phyloP scores from a whole-genome alignment of 495 filamentous ascomycete genomes.

The Penicillium malachiteum region DNA sequence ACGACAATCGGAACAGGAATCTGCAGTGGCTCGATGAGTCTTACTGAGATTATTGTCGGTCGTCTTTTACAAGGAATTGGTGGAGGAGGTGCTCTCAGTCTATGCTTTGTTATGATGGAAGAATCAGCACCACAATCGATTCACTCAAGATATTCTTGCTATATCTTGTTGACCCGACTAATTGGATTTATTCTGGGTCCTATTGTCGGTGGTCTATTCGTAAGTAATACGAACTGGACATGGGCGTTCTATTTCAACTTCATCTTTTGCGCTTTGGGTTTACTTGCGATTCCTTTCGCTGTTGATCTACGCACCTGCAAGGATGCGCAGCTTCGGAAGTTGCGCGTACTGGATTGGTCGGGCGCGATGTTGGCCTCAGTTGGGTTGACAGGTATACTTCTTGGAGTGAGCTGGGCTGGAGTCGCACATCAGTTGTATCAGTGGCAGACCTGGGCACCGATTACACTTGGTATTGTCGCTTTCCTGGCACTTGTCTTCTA shows the following conservation, averaged over 20 bases:
- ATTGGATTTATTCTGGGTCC: conserved; percentile 39
- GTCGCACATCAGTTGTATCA: conserved; percentile 30
- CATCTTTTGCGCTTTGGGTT: conserved; percentile 35
- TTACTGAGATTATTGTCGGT: conserved; percentile 61
- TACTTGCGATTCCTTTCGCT: conserved; percentile 38
- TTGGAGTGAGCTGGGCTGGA: conserved; percentile 41
- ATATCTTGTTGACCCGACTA: conserved; percentile 33
- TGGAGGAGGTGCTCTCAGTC: conserved; percentile 62
- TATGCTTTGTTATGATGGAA: conserved; percentile 66
- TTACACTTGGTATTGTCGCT: conserved; percentile 49
- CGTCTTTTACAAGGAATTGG: conserved; percentile 71
- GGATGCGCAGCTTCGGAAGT: conserved; percentile 24
- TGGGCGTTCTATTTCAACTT: conserved; percentile 48
- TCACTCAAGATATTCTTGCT: conserved; percentile 41
- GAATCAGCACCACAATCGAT: conserved; percentile 54
- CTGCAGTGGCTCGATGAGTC: conserved; percentile 56
- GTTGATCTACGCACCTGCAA: conserved; percentile 31
- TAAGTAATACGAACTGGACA: conserved; percentile 34
- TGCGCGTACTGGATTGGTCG: conserved; percentile 36
- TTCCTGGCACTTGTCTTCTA: conserved; percentile 47
- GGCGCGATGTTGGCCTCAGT: conserved; percentile 35
- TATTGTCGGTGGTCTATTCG: conserved; percentile 38
- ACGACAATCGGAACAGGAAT: conserved; percentile 61
- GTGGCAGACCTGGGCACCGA: conserved; percentile 50
- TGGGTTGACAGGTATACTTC: conserved; percentile 27